Conservation (phyloP, 306 rosid genomes). For the Citrullus mucosospermus region DNA sequence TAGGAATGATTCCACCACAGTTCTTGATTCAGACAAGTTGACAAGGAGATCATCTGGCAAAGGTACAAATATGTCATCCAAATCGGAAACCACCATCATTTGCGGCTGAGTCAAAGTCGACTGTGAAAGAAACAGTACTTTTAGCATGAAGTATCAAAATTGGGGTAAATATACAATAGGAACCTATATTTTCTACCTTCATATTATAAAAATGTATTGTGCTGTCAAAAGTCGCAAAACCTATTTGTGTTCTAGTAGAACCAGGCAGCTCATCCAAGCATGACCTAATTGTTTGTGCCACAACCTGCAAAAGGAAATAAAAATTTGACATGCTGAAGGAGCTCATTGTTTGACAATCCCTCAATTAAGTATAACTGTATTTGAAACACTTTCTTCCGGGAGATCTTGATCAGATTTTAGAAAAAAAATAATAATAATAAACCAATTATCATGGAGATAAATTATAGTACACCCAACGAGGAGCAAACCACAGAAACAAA, state of each 20-base stretch:
- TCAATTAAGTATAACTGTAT: background rate
- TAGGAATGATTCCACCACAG: conserved; percentile 82
- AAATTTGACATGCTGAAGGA: conserved; percentile 9
- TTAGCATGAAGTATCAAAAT: conserved; percentile 11
- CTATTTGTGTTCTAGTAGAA: conserved; percentile 93
- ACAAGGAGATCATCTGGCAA: conserved; percentile 98
- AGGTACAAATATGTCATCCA: conserved; percentile 94
- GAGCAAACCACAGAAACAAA: background rate
- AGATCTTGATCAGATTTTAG: background rate
- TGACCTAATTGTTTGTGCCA: conserved; percentile 81
- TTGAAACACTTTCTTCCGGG: background rate
- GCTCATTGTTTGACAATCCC: background rate
- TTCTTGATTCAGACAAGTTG: conserved; percentile 92
- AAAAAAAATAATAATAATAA: background rate
- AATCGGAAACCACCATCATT: conserved; percentile 98
- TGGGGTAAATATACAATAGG: conserved; percentile 1
- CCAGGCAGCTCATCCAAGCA: conserved; percentile 95
- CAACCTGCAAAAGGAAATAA: conserved; percentile 42
- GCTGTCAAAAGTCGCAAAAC: conserved; percentile 97
- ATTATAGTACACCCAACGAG: background rate
- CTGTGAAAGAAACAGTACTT: conserved; percentile 31
- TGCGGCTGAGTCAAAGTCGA: conserved; percentile 94
- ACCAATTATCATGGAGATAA: background rate
- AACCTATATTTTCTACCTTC: conserved; percentile 50
- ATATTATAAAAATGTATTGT: conserved; percentile 88